These are phyloP conservation scores for Apiotrichum siamense DNA, from an alignment of 1,284 basidiomycete species.

Conservation along the genomic window DNA sequence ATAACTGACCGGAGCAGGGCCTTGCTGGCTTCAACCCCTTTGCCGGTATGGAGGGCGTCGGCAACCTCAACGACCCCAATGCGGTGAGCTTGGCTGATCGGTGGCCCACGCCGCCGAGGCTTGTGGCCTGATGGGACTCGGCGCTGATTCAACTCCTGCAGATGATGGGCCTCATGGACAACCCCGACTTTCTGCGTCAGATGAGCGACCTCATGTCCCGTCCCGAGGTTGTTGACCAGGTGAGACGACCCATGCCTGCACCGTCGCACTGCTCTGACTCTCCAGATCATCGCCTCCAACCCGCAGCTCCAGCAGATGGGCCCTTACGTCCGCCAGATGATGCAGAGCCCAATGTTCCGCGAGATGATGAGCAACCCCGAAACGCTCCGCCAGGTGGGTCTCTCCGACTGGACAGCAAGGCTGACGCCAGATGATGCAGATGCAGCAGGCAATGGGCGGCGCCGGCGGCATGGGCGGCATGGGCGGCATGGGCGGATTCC, in stretches of 20 bases:
- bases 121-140: no score
- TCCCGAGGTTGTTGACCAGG: conserved; percentile 71
- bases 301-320: conserved; percentile 73
- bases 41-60: conserved; percentile 60
- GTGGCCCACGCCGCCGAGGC: no score
- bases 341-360: conserved; percentile 73
- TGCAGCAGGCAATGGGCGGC: conserved; percentile 52
- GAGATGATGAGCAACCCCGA: conserved; percentile 60
- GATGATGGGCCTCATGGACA: conserved; percentile 77
- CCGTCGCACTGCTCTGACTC: neutral
- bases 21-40: conserved; percentile 73
- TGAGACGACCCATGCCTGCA: conserved; percentile 20
- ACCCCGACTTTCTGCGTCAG: conserved; percentile 66
- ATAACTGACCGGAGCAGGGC: conserved; percentile 26
- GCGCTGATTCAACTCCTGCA: no score
- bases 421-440: conserved; percentile 63
- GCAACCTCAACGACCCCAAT: conserved; percentile 83
- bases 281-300: conserved; percentile 65
- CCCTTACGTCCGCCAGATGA: conserved; percentile 70
- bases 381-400: conserved; percentile 34
- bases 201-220: conserved; percentile 61
- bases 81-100: conserved; percentile 56
- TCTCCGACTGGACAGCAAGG: neutral
- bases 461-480: conserved; percentile 23
- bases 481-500: conserved; percentile 26